A percentile compares a stretch with the other conserved stretches of the same genome.
These are phyloP conservation scores for Melaleuca alternifolia DNA, from an alignment of 345 rosid genomes.

Conservation along the genomic window DNA sequence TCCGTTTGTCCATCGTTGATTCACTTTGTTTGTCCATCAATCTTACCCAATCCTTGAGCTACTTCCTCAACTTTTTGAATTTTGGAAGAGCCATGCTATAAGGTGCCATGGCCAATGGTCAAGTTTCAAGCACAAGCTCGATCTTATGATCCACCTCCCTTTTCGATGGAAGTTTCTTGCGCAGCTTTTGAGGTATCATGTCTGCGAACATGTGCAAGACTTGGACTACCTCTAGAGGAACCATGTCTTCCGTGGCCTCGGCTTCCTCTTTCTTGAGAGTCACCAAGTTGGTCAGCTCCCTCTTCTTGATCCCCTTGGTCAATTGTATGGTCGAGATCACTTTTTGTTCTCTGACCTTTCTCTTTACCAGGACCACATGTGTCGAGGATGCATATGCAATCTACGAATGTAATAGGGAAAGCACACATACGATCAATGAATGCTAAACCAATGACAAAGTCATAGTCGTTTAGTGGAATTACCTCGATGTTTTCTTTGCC, in stretches of 20 bases:
- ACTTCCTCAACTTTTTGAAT: background rate
- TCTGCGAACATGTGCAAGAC: background rate
- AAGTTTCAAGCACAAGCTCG: background rate
- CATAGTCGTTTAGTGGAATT: background rate
- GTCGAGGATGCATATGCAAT: no score
- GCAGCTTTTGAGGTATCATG: background rate
- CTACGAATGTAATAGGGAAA: no score
- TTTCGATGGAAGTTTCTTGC: background rate
- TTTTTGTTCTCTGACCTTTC: background rate
- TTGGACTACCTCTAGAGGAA: background rate
- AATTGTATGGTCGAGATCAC: background rate
- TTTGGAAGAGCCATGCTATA: background rate
- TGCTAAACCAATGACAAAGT: background rate
- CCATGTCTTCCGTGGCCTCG: accelerated
- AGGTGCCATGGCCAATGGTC: background rate
- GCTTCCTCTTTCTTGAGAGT: background rate
- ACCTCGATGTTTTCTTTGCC: no score
- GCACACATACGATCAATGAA: background rate
- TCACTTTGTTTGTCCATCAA: no score
- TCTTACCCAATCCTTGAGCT: no score
- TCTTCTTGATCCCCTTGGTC: background rate
- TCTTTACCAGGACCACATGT: no score
- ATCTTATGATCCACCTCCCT: background rate
- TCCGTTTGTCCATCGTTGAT: no score
- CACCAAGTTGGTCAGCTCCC: background rate